Conservation (phyloP, 371 early-diverging fungal species). For the Syncephalis fuscata region DNA sequence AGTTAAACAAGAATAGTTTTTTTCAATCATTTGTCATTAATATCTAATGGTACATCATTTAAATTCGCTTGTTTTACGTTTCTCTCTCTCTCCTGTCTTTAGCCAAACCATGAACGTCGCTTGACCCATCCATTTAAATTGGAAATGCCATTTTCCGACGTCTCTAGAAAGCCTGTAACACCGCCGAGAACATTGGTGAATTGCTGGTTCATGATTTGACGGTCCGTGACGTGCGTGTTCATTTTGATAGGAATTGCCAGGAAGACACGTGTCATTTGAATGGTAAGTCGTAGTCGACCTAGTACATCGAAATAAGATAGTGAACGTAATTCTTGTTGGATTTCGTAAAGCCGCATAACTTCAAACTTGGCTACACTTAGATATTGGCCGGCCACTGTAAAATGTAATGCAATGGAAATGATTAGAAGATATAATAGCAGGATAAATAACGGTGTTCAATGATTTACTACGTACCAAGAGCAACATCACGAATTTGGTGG, state of each 20-base stretch:
- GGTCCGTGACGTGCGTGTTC: neutral
- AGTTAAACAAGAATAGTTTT: no score
- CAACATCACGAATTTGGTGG: neutral
- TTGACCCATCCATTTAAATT: neutral
- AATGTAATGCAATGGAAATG: neutral
- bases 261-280: conserved; percentile 32
- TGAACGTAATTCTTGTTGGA: conserved; percentile 33
- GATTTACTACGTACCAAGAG: neutral
- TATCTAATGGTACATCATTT: no score
- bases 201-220: neutral
- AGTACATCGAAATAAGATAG: conserved; percentile 37
- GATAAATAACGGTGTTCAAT: neutral
- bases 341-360: conserved; percentile 33
- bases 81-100: no score
- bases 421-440: neutral
- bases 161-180: neutral
- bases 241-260: conserved; percentile 27
- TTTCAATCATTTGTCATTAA: no score
- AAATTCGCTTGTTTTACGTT: no score
- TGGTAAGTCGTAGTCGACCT: conserved; percentile 31
- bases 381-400: conserved; percentile 35
- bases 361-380: conserved; percentile 38
- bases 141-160: neutral
- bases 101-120: no score
- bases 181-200: neutral